Evolutionary conservation across 2,329 filamentous ascomycete genomes (phyloP).

Genomic region (Paecilomyces fulvus): DNA sequence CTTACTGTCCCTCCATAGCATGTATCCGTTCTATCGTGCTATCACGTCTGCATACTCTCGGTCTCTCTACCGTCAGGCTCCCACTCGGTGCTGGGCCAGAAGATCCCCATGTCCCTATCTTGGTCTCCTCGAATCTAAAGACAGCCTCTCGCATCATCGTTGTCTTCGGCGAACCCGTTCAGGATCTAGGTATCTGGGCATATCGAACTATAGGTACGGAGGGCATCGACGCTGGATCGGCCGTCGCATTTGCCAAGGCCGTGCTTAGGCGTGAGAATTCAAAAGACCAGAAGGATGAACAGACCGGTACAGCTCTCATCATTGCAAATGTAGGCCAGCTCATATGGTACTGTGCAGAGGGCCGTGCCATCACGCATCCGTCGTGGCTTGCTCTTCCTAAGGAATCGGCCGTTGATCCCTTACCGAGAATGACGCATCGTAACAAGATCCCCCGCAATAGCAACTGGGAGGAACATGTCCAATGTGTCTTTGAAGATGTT

Average conservation of each 20-base stretch:
- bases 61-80: slow-evolving; percentile 53
- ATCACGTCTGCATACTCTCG: slow-evolving; percentile 52
- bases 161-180: slow-evolving; percentile 61
- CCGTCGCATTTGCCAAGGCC: slow-evolving; percentile 53
- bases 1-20: slow-evolving; percentile 34
- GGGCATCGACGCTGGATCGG: slow-evolving; percentile 62
- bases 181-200: slow-evolving; percentile 68
- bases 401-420: slow-evolving; percentile 53
- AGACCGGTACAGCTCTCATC: slow-evolving; percentile 44
- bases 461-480: slow-evolving; percentile 52
- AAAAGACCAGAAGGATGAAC: slow-evolving; percentile 9
- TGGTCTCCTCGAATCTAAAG: slow-evolving; percentile 50
- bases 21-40: slow-evolving; percentile 55
- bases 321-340: slow-evolving; percentile 72
- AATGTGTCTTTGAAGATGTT: slow-evolving; percentile 57
- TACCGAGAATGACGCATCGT: slow-evolving; percentile 41
- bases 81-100: slow-evolving; percentile 44
- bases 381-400: slow-evolving; percentile 54
- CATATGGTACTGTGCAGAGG: slow-evolving; percentile 61
- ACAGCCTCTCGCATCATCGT: slow-evolving; percentile 58
- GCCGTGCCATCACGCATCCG: slow-evolving; percentile 50
- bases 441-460: slow-evolving; percentile 59
- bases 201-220: slow-evolving; percentile 57
- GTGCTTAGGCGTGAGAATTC: slow-evolving; percentile 32
- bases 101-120: slow-evolving; percentile 60